Evolutionary conservation across 345 rosid genomes (phyloP).

Genomic region (Brassica rapa): DNA sequence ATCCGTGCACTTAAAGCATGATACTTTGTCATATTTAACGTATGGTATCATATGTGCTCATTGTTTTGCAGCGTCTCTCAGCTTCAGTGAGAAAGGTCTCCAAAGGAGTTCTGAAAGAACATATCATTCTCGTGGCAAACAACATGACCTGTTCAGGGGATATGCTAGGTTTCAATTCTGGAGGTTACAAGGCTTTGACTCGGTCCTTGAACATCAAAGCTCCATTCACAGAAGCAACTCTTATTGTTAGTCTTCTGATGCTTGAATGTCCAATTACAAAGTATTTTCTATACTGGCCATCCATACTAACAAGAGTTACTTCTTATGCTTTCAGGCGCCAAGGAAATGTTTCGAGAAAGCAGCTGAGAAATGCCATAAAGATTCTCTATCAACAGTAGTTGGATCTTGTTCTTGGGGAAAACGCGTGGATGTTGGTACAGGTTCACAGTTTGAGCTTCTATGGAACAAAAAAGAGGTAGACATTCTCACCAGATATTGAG

Average conservation of each 20-base stretch:
- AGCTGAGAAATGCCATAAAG: slow-evolving; percentile 78
- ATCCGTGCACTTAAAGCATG: slow-evolving; percentile 4
- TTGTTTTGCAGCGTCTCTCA: slow-evolving; percentile 75
- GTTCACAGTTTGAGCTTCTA: slow-evolving; percentile 77
- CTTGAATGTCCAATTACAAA: slow-evolving; percentile 20
- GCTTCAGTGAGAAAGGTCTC: slow-evolving; percentile 79
- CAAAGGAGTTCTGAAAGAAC: slow-evolving; percentile 85
- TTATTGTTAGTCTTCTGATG: slow-evolving; percentile 70
- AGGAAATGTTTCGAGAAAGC: slow-evolving; percentile 90
- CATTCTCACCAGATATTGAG: slow-evolving; percentile 13
- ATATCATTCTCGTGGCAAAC: slow-evolving; percentile 78
- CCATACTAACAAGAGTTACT: neutral
- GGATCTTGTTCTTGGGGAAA: slow-evolving; percentile 98
- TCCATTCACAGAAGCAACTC: slow-evolving; percentile 94
- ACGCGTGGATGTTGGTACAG: slow-evolving; percentile 88
- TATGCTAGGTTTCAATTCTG: slow-evolving; percentile 85
- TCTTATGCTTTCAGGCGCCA: slow-evolving; percentile 57
- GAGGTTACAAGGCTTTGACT: slow-evolving; percentile 76
- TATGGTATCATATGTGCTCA: neutral
- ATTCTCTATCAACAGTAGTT: slow-evolving; percentile 75
- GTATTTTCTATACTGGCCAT: slow-evolving; percentile 1
- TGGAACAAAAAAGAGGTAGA: slow-evolving; percentile 65
- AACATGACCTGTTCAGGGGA: slow-evolving; percentile 90
- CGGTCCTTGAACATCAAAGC: slow-evolving; percentile 78
- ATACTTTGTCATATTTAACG: slow-evolving; percentile 10